Evolutionary conservation across 495 filamentous ascomycete species (phyloP).

Genomic region (Podospora conica): DNA sequence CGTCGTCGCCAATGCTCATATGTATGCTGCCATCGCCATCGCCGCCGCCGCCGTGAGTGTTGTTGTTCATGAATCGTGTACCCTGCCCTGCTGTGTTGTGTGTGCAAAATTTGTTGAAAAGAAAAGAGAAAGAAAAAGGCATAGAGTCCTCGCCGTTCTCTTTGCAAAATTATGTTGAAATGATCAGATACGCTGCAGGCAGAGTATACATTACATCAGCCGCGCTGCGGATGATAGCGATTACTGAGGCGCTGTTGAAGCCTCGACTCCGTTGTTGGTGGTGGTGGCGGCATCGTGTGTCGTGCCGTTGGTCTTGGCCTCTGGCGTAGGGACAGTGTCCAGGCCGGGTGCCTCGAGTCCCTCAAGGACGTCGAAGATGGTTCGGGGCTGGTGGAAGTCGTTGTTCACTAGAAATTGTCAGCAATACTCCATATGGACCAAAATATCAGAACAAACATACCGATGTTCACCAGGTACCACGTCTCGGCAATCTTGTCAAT

Average conservation of each 20-base stretch:
- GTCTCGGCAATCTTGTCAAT: conserved; percentile 78
- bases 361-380: conserved; percentile 82
- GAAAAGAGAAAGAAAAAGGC: conserved; percentile 5
- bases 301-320: conserved; percentile 12
- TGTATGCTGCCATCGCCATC: conserved; percentile 3
- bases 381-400: conserved; percentile 75
- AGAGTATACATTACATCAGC: not conserved
- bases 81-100: not conserved
- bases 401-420: conserved; percentile 67
- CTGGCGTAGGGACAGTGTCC: conserved; percentile 34
- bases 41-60: not conserved
- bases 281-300: not conserved
- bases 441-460: conserved; percentile 43
- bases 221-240: not conserved
- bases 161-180: conserved; percentile 9
- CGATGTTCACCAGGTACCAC: conserved; percentile 94
- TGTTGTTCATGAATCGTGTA: not conserved
- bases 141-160: not conserved
- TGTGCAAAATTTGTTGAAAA: conserved; percentile 6
- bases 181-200: conserved; percentile 1
- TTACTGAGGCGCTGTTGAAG: conserved; percentile 24
- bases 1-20: conserved; percentile 1
- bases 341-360: conserved; percentile 63
- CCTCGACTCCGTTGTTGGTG: conserved; percentile 18
- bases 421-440: not conserved